Conservation (phyloP, 129 eudicot species). For the Heracleum sosnowskyi region DNA sequence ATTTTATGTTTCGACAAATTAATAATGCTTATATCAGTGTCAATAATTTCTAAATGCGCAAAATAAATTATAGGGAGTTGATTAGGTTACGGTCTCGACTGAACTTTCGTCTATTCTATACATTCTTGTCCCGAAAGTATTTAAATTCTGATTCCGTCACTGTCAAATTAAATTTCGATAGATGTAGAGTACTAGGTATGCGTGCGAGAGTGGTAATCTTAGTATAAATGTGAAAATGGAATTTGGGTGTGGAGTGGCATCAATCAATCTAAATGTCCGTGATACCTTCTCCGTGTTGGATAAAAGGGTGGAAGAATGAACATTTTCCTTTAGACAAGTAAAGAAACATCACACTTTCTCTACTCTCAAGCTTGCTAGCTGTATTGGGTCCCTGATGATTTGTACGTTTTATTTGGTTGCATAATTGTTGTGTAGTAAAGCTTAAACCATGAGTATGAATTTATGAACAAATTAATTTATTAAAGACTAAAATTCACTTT, state of each 20-base stretch:
- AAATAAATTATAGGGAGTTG: too few species aligned
- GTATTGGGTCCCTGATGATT: not conserved
- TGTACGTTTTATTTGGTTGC: not conserved
- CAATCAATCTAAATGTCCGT: not conserved
- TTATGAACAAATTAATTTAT: too few species aligned
- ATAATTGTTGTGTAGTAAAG: not conserved
- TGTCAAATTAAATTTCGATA: too few species aligned
- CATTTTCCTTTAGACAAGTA: not conserved
- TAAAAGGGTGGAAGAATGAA: conserved; percentile 8
- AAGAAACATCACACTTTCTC: not conserved
- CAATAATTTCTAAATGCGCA: too few species aligned
- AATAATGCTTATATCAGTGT: too few species aligned
- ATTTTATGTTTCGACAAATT: too few species aligned
- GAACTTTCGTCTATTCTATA: too few species aligned
- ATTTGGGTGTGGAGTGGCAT: not conserved
- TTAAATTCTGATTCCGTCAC: too few species aligned
- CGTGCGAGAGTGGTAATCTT: not conserved
- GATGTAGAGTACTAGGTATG: not conserved
- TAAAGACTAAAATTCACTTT: too few species aligned
- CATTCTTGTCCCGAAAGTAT: too few species aligned
- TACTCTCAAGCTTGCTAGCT: conserved; percentile 4
- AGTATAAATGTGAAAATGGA: not conserved
- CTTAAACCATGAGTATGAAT: too few species aligned
- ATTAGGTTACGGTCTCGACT: too few species aligned
- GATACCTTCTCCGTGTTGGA: conserved; percentile 10